Base-by-base conservation (phyloP, 805 yeast species). In the Pichia ethanolica region DNA sequence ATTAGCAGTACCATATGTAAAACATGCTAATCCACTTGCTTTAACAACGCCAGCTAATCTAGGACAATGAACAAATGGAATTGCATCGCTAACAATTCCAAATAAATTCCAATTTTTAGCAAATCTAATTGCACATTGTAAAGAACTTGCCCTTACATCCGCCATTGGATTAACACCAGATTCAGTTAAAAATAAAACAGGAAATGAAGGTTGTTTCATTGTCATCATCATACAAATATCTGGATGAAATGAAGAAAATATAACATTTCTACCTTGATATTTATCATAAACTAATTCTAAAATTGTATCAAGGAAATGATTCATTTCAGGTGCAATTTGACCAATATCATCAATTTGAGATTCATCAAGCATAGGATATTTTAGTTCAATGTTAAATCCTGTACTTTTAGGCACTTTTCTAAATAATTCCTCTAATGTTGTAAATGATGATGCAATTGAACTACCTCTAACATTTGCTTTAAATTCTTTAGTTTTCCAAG, bases 291-390 rank as follows among this genome's bases (percentile, higher is more conserved):
- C 91, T 30, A 75, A 76, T 57, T 84, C 73, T 56, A 91, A 73
- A 14, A 91, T 86, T 0, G 95, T 87, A 64, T 91, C 97, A 35
- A 89, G 86, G 82, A 89, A 91, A 56, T 75, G 76, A 64, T 91
- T 91, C 71, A 89, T 72, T 57, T 90, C 96, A 50, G 85, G 77
- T 2, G 85, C 88, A 53, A 86, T 72, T 55, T 84, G 85, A 14
- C 95, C 96, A 80, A 90, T 84, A 52, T 84, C 89, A 62, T 91
- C 97, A 3, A 74, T 74, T 63, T 89, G 86, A 0, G 95, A 90
- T 68, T 91, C 98, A 63, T 89, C 95, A 46, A 89, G 74, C 93
- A 91, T 86, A 2, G 98, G 98, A 63, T 89, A 91, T 63, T 91
- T 89, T 67, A 93, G 82, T 66, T 91, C 98, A 53, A 91, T 88